A percentile compares a stretch with the other conserved stretches of the same genome.
Conservation (phyloP, 441 rosid species). For the Erodium moschatum region DNA sequence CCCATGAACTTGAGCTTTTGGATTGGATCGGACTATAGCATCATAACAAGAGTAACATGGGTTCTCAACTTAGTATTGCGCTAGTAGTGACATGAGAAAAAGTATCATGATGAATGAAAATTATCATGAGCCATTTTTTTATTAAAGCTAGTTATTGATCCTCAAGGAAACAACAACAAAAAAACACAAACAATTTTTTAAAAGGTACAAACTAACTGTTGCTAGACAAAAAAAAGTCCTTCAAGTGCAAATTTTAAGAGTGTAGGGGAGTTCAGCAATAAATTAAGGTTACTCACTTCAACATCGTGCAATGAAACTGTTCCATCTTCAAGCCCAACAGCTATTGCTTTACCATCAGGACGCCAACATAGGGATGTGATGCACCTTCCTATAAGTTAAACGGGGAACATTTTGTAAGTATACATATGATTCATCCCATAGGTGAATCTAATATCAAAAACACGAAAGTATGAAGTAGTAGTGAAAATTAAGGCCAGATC, state of each 20-base stretch:
- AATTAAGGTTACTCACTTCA: slow-evolving; percentile 39
- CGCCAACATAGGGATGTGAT: slow-evolving; percentile 78
- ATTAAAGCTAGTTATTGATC: neutral
- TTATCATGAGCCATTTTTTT: neutral
- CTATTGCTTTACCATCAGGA: slow-evolving; percentile 82
- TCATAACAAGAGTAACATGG: neutral
- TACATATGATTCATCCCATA: too few relatives aligned
- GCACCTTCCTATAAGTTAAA: slow-evolving; percentile 40
- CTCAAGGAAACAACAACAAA: neutral
- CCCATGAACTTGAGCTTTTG: too few relatives aligned
- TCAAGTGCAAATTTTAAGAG: neutral
- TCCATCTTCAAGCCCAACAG: slow-evolving; percentile 78
- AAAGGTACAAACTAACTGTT: neutral
- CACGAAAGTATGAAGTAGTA: too few relatives aligned
- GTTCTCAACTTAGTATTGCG: neutral
- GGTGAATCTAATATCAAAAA: too few relatives aligned
- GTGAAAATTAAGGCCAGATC: too few relatives aligned
- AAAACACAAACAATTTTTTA: neutral
- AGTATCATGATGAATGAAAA: neutral
- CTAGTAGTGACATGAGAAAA: neutral
- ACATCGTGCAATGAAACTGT: slow-evolving; percentile 71
- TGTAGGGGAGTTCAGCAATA: neutral
- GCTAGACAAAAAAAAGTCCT: neutral
- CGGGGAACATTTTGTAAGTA: neutral
- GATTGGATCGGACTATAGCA: too few relatives aligned